Conservation (phyloP, 2,329 filamentous ascomycete genomes). For the Exophiala aquamarina region DNA sequence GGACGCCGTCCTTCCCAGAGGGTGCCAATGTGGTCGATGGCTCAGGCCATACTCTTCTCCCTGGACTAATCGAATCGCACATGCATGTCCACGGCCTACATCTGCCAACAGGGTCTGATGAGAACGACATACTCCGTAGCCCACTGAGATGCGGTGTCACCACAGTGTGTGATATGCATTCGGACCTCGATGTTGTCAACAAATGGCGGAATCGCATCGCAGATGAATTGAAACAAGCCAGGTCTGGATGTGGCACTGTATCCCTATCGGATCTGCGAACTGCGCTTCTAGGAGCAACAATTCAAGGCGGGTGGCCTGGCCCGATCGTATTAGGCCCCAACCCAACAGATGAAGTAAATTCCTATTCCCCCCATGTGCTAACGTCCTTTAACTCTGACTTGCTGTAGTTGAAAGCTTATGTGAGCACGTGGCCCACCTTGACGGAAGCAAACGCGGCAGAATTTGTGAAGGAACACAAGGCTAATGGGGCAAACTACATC, state of each 20-base stretch:
- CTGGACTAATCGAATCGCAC: constrained; percentile 28
- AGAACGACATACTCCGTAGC: constrained; percentile 16
- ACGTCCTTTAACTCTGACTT: constrained; percentile 6
- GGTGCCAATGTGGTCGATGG: constrained; percentile 26
- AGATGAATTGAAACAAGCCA: constrained; percentile 20
- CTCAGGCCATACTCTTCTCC: constrained; percentile 25
- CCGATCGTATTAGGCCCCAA: constrained; percentile 23
- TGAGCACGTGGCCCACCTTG: constrained; percentile 50
- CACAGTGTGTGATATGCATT: constrained; percentile 29
- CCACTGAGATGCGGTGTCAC: constrained; percentile 27
- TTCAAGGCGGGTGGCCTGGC: constrained; percentile 55
- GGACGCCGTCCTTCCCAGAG: constrained; percentile 3
- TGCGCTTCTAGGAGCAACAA: constrained; percentile 49
- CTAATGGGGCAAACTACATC: constrained; percentile 28
- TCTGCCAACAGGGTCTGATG: constrained; percentile 20
- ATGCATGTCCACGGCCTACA: constrained; percentile 24
- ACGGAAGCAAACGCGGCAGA: constrained; percentile 41
- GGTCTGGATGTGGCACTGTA: constrained; percentile 16
- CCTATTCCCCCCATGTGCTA: background rate
- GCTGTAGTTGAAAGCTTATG: constrained; percentile 34
- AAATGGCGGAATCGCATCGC: constrained; percentile 16
- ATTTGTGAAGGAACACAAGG: constrained; percentile 25
- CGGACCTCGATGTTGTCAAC: constrained; percentile 20
- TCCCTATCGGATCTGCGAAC: constrained; percentile 47
- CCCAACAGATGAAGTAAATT: constrained; percentile 31